phyloP scores from a whole-genome alignment of 371 early-diverging fungal species.

The Circinella minor region DNA sequence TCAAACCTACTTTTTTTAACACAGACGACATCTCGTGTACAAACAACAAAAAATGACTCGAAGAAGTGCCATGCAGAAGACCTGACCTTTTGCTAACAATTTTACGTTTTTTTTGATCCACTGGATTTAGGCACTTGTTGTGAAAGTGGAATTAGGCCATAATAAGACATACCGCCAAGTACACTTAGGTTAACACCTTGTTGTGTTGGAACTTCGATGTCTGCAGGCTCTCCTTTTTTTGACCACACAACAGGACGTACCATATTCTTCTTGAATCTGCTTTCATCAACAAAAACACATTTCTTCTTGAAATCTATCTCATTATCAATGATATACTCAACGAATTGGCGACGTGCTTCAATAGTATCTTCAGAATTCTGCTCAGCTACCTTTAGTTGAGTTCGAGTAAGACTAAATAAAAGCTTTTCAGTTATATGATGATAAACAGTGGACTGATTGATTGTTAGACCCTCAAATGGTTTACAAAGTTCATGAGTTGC shows the following conservation, averaged over 20 bases:
- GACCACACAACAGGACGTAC: slow-evolving; percentile 12
- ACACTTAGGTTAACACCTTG: slow-evolving; percentile 5
- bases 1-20: too few relatives aligned
- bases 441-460: slow-evolving; percentile 23
- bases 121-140: not conserved
- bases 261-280: too few relatives aligned
- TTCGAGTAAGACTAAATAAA: slow-evolving; percentile 27
- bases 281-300: too few relatives aligned
- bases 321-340: too few relatives aligned
- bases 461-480: slow-evolving; percentile 17
- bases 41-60: too few relatives aligned
- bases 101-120: too few relatives aligned
- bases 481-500: slow-evolving; percentile 23
- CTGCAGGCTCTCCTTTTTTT: slow-evolving; percentile 10
- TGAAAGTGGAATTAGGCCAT: slow-evolving; percentile 6
- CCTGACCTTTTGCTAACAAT: too few relatives aligned
- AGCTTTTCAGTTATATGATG: slow-evolving; percentile 31
- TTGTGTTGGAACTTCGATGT: slow-evolving; percentile 1
- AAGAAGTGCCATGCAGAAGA: too few relatives aligned
- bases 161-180: not conserved
- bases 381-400: slow-evolving; percentile 25
- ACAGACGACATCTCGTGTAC: too few relatives aligned
- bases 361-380: too few relatives aligned
- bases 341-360: too few relatives aligned
- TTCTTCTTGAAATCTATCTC: too few relatives aligned